Base-by-base conservation (phyloP, 192 early-diverging fungal genomes). In the Helicostylum pulchrum region DNA sequence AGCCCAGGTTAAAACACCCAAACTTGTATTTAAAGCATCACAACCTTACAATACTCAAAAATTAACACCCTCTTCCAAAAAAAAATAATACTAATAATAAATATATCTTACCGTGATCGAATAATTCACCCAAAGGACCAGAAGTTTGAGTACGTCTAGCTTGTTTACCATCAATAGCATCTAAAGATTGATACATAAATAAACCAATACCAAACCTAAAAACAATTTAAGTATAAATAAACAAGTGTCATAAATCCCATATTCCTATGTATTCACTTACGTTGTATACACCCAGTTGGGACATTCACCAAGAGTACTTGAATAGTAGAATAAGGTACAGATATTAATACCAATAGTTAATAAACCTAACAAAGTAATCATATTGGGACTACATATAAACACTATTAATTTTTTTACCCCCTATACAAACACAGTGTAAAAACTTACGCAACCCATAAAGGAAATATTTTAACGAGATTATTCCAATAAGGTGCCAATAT, bases 121-220 rank as follows among this genome's bases (percentile, higher is more conserved):
- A 97, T 50, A 97, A 76, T 81, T 97, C 95, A 23, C 95, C 95
- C 59, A 97, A 68, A 19, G 95, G 95, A 19, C 92, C 90, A 0
- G 87, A 87, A 7, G 91, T 82, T 50, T 90, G 90, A 19, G 94
- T 96, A 51, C 92, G 80, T 51, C 95, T 81, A 19, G 95, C 95
- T 73, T 97, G 95, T 75, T 96, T 96, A 20, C 95, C 95, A 66
- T 97, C 95, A 73, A 97, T 92, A 30, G 92, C 92, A 71, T 97
- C 95, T 55, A 95, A 81, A 21, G 89, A 90, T 68, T 90, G 91
- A 73, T 97, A 97, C 14, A 90, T 77, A 73, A 90, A 97, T 14
- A 97, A 72, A 23, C 94, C 92, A 43, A 88, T 62, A 49, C 82
- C 86, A 61, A 88, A 92, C 9, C 81, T 73, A 49, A 45, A 49